Base-by-base conservation (phyloP, 140 eudicot genomes). In the Ambrosia hybrid region DNA sequence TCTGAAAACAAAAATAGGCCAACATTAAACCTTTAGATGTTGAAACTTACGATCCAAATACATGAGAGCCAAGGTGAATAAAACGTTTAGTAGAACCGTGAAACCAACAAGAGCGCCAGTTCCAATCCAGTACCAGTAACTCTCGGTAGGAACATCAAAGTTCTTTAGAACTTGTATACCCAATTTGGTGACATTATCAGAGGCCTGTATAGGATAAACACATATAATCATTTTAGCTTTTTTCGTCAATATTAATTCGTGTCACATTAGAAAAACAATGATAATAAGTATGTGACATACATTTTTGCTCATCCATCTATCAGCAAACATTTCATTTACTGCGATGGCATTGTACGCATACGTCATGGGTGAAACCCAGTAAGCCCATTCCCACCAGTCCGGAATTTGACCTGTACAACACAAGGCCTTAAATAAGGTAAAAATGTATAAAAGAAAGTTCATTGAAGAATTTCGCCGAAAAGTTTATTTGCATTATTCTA, bases 121-220 rank as follows among this genome's bases (percentile, higher is more conserved):
- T 1, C 97, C 97, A 51, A 95, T 88, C 99, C 99, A 95, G 64
- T 79, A 89, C 99, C 99, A 95, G 70, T 85, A 77, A n/a, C 60
- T 68, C 1, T 86, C 59, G 0, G 79, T 52, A 49, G 81, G 86
- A 57, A 95, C 85, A 48, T 84, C 83, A 4, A 95, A 83, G 81
- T 86, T 80, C 69, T 67, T 76, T 67, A 95, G 57, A 11, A 95
- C 81, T 73, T 82, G 67, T 1, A 86, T 15, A n/a, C 99, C 99
- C 76, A 95, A 67, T 33, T 39, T 58, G 14, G 89, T 91, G 21
- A 38, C 48, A 41, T 78, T 77, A 60, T 91, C 95, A 2, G 96
- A 71, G 57, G 81, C 97, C 99, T 95, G 84, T 17, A 46, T 60
- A 4, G 14, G 14, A 74, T 30, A 77, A 15, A 45, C 21, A n/a